A percentile compares a stretch with the other conserved stretches of the same genome.
Evolutionary conservation across 2,329 filamentous ascomycete genomes (phyloP).

Genomic region (Aspergillus floridensis): DNA sequence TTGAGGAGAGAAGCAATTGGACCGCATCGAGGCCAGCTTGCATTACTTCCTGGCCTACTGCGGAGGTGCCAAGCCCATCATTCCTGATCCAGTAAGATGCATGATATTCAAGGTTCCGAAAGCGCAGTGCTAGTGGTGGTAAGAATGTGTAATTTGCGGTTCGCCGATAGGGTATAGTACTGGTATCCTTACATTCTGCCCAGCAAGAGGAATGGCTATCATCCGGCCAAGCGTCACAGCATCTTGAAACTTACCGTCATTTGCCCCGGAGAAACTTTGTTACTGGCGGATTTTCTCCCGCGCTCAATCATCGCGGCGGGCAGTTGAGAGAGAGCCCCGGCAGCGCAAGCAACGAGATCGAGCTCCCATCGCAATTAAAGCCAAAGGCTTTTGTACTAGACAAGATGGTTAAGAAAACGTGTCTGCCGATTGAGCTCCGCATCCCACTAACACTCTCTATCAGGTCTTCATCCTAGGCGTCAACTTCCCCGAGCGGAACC

Average conservation of each 20-base stretch:
- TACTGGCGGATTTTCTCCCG: conserved; percentile 34
- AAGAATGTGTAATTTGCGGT: conserved; percentile 13
- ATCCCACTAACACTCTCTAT: conserved; percentile 11
- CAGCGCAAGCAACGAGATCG: conserved; percentile 11
- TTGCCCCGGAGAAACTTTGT: conserved; percentile 33
- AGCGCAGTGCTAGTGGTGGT: too few relatives aligned
- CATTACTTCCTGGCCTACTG: conserved; percentile 21
- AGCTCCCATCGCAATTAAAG: background rate
- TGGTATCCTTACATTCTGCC: background rate
- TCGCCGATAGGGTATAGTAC: background rate
- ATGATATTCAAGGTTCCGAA: too few relatives aligned
- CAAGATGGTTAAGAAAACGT: conserved; percentile 31
- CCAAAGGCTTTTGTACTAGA: conserved; percentile 3
- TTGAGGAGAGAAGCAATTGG: conserved; percentile 6
- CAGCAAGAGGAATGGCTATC: background rate
- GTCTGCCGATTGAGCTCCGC: background rate
- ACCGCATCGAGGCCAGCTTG: conserved; percentile 36
- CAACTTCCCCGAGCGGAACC: conserved; percentile 78
- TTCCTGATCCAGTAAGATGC: conserved; percentile 6
- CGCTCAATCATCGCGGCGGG: conserved; percentile 16
- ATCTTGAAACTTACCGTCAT: conserved; percentile 9
- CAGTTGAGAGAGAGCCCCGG: conserved; percentile 2
- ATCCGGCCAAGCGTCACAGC: background rate
- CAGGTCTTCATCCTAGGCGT: conserved; percentile 82
- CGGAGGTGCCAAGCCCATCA: conserved; percentile 20